Percentiles rank a stretch among this genome's conserved stretches.
phyloP scores from a whole-genome alignment of 2,329 filamentous ascomycete genomes.

The Anisogramma anomala region DNA sequence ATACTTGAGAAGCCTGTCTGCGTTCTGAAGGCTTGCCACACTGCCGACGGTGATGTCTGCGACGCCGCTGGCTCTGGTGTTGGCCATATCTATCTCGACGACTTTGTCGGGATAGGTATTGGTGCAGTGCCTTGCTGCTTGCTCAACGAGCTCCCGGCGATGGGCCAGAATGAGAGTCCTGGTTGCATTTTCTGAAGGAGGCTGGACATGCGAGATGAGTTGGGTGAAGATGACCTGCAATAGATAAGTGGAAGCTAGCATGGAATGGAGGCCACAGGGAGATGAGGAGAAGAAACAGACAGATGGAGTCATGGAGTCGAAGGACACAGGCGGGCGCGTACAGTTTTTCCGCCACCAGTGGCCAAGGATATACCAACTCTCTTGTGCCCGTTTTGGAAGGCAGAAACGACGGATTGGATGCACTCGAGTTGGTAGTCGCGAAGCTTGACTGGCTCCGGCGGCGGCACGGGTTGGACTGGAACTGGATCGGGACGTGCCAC shows the following conservation, averaged over 20 bases:
- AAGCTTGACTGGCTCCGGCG: conserved; percentile 29
- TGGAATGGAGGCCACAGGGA: too few species aligned
- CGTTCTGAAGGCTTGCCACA: conserved; percentile 70
- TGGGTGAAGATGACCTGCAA: conserved; percentile 80
- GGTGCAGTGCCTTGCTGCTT: conserved; percentile 76
- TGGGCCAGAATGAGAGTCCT: conserved; percentile 89
- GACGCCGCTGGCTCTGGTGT: conserved; percentile 58
- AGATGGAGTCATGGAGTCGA: too few species aligned
- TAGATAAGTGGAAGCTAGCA: not conserved
- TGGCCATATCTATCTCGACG: conserved; percentile 89
- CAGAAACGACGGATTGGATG: conserved; percentile 65
- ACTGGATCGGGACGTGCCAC: not conserved
- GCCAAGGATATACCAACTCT: conserved; percentile 75
- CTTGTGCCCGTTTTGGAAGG: conserved; percentile 60
- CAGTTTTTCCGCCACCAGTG: conserved; percentile 82
- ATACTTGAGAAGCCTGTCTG: conserved; percentile 69
- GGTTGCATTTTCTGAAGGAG: conserved; percentile 43
- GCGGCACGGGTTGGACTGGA: not conserved
- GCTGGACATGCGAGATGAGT: conserved; percentile 65
- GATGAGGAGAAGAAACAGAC: not conserved
- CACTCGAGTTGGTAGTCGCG: conserved; percentile 87
- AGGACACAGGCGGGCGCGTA: conserved; percentile 27
- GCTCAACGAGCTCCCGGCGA: conserved; percentile 84
- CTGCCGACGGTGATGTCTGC: conserved; percentile 94
- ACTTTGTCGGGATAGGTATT: conserved; percentile 67